Evolutionary conservation across 1,284 basidiomycete species (phyloP).

Genomic region (Cutaneotrichosporon sp.): DNA sequence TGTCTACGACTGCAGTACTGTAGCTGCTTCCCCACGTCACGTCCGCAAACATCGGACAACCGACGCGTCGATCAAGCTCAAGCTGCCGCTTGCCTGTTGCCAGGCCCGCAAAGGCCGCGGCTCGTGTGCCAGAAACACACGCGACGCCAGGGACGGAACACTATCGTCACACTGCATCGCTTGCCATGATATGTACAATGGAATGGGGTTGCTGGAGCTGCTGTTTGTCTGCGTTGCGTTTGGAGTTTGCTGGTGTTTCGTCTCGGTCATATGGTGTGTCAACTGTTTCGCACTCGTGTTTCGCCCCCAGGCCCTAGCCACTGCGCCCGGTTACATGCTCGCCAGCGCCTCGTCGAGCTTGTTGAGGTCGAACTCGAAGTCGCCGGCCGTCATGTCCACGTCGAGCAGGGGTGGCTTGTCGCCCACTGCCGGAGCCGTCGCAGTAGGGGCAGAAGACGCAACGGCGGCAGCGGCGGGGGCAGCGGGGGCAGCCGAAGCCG

Average conservation of each 20-base stretch:
- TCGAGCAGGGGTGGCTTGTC: constrained; percentile 1
- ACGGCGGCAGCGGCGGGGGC: neutral
- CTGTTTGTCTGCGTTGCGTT: neutral
- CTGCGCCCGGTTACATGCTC: neutral
- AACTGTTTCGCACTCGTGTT: neutral
- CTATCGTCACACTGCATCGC: neutral
- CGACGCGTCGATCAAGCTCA: neutral
- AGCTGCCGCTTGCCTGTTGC: too few relatives aligned
- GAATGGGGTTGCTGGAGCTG: neutral
- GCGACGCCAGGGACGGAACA: neutral
- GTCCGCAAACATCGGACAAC: neutral
- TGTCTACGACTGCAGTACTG: too few relatives aligned
- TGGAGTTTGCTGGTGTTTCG: neutral
- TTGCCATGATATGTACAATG: neutral
- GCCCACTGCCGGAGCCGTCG: neutral
- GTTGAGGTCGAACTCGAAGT: constrained; percentile 6
- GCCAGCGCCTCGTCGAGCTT: constrained; percentile 8
- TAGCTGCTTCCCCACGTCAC: neutral
- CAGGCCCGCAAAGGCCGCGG: neutral
- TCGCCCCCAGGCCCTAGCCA: neutral
- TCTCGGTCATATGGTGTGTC: neutral
- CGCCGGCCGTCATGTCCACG: constrained; percentile 4
- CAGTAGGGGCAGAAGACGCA: neutral
- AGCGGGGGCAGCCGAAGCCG: neutral
- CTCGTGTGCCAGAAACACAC: neutral